Evolutionary conservation across 1,284 basidiomycete genomes (phyloP).

Genomic region (Apiotrichum mycotoxinovorans): DNA sequence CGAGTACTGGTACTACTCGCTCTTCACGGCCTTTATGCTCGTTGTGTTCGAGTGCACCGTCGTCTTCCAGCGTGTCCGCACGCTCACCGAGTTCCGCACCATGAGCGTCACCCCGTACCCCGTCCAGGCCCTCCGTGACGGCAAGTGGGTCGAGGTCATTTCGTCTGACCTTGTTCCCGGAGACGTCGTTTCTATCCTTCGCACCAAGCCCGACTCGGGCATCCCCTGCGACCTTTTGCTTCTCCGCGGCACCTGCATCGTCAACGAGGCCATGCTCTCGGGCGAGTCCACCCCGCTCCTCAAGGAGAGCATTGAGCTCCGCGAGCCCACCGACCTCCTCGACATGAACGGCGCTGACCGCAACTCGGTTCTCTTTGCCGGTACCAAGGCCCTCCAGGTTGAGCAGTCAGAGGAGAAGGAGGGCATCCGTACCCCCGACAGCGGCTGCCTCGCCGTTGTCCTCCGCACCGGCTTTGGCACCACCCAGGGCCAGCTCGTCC

Average conservation of each 20-base stretch:
- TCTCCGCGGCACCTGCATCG: constrained; percentile 82
- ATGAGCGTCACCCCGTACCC: constrained; percentile 89
- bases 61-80: constrained; percentile 89
- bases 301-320: constrained; percentile 84
- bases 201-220: constrained; percentile 74
- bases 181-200: constrained; percentile 77
- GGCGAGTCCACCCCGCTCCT: constrained; percentile 92
- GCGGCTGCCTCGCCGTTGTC: constrained; percentile 83
- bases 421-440: constrained; percentile 63
- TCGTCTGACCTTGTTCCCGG: constrained; percentile 84
- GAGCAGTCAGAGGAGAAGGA: constrained; percentile 37
- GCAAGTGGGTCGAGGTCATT: constrained; percentile 72
- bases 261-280: constrained; percentile 96
- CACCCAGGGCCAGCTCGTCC: constrained; percentile 87
- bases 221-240: constrained; percentile 88
- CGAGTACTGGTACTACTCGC: constrained; percentile 96
- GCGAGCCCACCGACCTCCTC: constrained; percentile 69
- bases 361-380: constrained; percentile 84
- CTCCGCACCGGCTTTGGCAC: constrained; percentile 95
- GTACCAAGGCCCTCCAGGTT: constrained; percentile 89
- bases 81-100: constrained; percentile 87
- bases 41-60: constrained; percentile 95
- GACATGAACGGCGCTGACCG: constrained; percentile 82
- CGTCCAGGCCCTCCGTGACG: constrained; percentile 73
- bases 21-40: constrained; percentile 96